These are phyloP conservation scores for Erysimum cheiri DNA, from an alignment of 441 rosid genomes.

Conservation along the genomic window DNA sequence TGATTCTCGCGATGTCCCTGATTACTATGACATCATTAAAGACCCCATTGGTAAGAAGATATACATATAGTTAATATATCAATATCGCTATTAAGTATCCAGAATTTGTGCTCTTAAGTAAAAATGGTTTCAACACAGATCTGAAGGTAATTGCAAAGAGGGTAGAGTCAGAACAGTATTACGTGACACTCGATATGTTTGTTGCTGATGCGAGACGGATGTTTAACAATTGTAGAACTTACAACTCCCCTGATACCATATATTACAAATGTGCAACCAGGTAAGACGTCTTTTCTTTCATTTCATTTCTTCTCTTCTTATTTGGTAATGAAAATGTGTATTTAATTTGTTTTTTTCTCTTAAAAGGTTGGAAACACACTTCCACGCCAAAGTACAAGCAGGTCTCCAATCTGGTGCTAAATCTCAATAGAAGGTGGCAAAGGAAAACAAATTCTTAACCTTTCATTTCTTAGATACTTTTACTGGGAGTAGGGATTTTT, in stretches of 20 bases:
- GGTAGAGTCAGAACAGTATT: constrained; percentile 93
- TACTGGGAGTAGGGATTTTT: background rate
- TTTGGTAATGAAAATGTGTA: constrained; percentile 16
- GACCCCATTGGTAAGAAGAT: constrained; percentile 93
- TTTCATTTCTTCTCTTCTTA: background rate
- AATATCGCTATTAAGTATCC: background rate
- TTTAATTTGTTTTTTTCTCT: background rate
- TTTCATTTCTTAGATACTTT: background rate
- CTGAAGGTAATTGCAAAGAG: constrained; percentile 88
- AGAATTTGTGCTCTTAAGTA: background rate
- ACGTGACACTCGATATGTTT: constrained; percentile 97
- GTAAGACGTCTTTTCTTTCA: constrained; percentile 39
- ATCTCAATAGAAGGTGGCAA: constrained; percentile 52
- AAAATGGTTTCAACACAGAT: constrained; percentile 55
- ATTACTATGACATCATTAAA: constrained; percentile 95
- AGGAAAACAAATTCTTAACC: background rate
- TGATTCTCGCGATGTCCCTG: constrained; percentile 95
- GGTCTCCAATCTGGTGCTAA: constrained; percentile 72
- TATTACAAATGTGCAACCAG: constrained; percentile 89
- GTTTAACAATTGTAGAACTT: constrained; percentile 88
- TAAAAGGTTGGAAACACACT: constrained; percentile 81
- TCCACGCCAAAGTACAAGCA: constrained; percentile 81
- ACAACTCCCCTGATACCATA: constrained; percentile 92
- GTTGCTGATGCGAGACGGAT: constrained; percentile 91
- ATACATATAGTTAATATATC: constrained; percentile 3